Base-by-base conservation (phyloP, 768 basidiomycete genomes). In the Amanita thiersii region DNA sequence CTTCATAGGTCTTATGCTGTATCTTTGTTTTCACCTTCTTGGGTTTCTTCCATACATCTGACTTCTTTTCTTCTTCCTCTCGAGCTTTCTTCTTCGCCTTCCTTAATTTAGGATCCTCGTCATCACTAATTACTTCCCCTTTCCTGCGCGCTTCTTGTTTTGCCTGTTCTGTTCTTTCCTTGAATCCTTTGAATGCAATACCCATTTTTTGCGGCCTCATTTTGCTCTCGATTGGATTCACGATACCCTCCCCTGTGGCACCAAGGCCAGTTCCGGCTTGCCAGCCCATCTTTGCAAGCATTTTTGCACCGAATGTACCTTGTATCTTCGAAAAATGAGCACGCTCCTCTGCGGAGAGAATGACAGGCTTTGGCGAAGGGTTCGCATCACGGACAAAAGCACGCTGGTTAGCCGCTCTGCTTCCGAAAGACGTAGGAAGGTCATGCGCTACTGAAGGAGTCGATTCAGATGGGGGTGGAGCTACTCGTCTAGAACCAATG, bases 241-340 rank as follows among this genome's bases (percentile, higher is more conserved):
- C 77, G 37, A 93, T 93, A 51, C 91, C 91, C 50, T 83, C 79
- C 1, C 83, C 82, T 1, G 64, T 62, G 1, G 71, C 59, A 47
- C 91, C 91, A 6, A 94, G 70, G 50, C 92, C 91, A 2, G 70
- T 70, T 3, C 82, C 94, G 0, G 81, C 65, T 55, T 81, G 69
- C 94, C 96, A 99, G 5, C 96, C 96, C 84, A 93, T 92, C 66
- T 93, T 98, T 21, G 77, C 76, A 17, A 99, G 75, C 77, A 98
- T 79, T 43, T 82, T 81, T 14, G 93, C 86, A 50, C 92, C 94
- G 47, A 90, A 81, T 0, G 84, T 70, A 11, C 77, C 73, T 30
- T 75, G 68, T 9, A 98, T 69, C 51, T 85, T 87, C 48, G 64
- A 70, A 59, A 99, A 94, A 56, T 97, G 93, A n/a, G 70, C 68